phyloP scores from a whole-genome alignment of 495 filamentous ascomycete species.

The Penicillium fimorum region DNA sequence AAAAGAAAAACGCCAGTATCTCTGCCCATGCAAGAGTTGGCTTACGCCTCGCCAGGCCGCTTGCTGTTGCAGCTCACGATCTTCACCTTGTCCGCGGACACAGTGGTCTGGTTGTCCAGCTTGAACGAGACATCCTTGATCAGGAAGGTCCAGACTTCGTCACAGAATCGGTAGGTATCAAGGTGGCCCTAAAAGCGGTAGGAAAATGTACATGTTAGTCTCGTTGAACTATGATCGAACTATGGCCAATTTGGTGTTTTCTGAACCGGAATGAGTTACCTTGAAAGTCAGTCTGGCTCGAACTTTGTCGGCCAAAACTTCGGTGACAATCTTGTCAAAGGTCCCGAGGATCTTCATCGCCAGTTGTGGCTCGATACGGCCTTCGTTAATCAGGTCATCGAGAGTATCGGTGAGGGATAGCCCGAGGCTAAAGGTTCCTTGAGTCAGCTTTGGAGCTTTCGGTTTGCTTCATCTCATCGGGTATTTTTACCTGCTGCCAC shows the following conservation, averaged over 20 bases:
- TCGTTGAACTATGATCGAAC: not conserved
- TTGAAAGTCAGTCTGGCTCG: conserved; percentile 92
- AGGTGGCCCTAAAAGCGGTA: conserved; percentile 71
- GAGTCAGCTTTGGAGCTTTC: conserved; percentile 1
- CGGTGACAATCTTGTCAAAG: conserved; percentile 86
- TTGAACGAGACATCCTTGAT: conserved; percentile 99
- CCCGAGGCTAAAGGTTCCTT: conserved; percentile 66
- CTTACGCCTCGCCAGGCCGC: conserved; percentile 66
- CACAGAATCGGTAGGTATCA: conserved; percentile 99
- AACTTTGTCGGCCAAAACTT: conserved; percentile 85
- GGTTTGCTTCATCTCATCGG: not conserved
- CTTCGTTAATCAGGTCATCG: conserved; percentile 89
- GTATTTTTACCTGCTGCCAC: conserved; percentile 78
- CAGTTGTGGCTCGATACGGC: conserved; percentile 93
- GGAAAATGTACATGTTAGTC: conserved; percentile 15
- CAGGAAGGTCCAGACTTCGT: conserved; percentile 99
- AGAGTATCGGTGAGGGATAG: conserved; percentile 91
- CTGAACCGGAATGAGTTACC: conserved; percentile 54
- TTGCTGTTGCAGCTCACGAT: conserved; percentile 96
- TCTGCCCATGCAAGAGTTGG: not conserved
- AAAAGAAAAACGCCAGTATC: conserved; percentile 19
- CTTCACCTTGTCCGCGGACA: conserved; percentile 82
- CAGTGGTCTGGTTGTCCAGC: conserved; percentile 71
- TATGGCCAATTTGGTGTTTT: not conserved
- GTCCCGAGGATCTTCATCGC: conserved; percentile 96